Conservation (phyloP, 345 rosid species). For the Draba incana region DNA sequence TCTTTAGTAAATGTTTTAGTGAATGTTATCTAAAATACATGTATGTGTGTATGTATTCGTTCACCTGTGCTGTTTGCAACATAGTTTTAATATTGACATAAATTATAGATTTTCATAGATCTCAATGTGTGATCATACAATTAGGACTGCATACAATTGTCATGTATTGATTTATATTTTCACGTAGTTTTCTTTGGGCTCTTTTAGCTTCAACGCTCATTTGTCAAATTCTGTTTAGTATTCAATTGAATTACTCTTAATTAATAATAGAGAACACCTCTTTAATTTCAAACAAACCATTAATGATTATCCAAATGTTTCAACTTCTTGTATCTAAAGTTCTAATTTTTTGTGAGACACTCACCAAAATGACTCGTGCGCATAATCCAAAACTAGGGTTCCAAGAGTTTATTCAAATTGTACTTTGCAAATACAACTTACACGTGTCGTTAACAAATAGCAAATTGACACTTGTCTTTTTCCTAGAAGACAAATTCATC, state of each 20-base stretch:
- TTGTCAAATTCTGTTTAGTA: not conserved
- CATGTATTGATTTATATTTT: not conserved
- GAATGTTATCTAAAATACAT: too few species aligned
- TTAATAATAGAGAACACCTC: not conserved
- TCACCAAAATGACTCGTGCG: constrained; percentile 7
- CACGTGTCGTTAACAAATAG: constrained; percentile 24
- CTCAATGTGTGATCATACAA: constrained; percentile 1
- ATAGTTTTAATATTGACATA: not conserved
- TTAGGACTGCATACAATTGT: too few species aligned
- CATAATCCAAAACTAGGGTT: constrained; percentile 27
- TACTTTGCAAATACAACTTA: not conserved
- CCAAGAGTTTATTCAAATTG: not conserved
- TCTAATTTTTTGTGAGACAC: not conserved
- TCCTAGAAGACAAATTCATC: constrained; percentile 19
- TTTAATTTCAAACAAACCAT: not conserved
- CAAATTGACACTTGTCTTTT: constrained; percentile 5
- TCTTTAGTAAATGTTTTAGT: not conserved
- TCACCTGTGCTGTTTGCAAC: constrained; percentile 1
- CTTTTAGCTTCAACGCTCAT: not conserved
- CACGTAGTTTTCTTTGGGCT: constrained; percentile 2
- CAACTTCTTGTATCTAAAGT: not conserved
- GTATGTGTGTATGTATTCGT: not conserved
- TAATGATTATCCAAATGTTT: not conserved
- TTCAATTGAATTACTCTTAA: not conserved
- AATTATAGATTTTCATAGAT: not conserved